Percentiles rank a stretch among this genome's conserved stretches.
phyloP scores from a whole-genome alignment of 176 grass and related monocot species.

The Pharus latifolius region DNA sequence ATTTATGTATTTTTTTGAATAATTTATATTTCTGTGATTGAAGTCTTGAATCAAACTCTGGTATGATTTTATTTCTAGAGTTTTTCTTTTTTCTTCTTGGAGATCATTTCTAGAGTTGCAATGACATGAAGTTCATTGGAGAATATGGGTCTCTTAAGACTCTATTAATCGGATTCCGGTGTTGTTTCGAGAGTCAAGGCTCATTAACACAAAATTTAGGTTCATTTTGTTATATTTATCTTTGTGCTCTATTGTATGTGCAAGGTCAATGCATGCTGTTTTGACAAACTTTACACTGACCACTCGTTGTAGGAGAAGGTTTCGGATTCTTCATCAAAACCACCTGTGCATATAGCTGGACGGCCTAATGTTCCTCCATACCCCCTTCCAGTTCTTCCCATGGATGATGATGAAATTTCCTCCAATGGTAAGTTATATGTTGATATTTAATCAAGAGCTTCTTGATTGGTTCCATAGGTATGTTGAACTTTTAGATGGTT shows the following conservation, averaged over 20 bases:
- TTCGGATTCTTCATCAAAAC: slow-evolving; percentile 75
- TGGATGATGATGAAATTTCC: slow-evolving; percentile 78
- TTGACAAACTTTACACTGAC: slow-evolving; percentile 7
- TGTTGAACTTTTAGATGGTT: neutral
- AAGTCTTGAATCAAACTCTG: neutral
- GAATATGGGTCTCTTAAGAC: neutral
- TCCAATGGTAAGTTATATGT: slow-evolving; percentile 43
- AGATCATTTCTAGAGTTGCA: no score
- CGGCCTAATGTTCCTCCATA: slow-evolving; percentile 62
- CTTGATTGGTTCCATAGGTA: neutral
- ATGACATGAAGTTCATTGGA: neutral
- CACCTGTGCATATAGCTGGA: slow-evolving; percentile 42
- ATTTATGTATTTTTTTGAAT: neutral
- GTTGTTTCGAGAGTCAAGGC: neutral
- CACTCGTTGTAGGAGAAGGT: slow-evolving; percentile 59
- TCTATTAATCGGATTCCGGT: neutral
- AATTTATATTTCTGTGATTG: neutral
- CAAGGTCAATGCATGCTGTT: neutral
- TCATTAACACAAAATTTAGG: neutral
- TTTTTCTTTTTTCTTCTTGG: no score
- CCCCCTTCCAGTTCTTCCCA: slow-evolving; percentile 45
- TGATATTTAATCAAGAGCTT: neutral
- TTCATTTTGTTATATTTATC: neutral
- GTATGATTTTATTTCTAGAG: neutral
- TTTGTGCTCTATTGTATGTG: neutral